Conservation (phyloP, 495 filamentous ascomycete genomes). For the Annulohypoxylon stygium region DNA sequence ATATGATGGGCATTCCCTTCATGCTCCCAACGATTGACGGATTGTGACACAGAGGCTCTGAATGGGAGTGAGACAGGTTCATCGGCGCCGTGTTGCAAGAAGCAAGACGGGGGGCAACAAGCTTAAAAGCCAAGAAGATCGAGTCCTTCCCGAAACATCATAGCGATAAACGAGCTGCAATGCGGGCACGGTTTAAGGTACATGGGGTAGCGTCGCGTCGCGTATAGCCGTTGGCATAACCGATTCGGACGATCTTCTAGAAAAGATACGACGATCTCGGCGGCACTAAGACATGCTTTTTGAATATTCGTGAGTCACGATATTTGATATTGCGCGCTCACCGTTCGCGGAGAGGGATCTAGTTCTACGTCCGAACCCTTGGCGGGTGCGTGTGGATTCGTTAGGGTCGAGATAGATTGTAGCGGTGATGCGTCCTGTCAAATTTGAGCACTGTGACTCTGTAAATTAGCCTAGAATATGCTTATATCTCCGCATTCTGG, state of each 20-base stretch:
- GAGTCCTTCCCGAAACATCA: constrained; percentile 30
- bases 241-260: constrained; percentile 37
- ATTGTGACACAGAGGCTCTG: constrained; percentile 11
- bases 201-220: constrained; percentile 31
- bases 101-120: constrained; percentile 17
- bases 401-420: constrained; percentile 20
- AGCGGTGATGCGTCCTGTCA: constrained; percentile 25
- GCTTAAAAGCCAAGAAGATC: constrained; percentile 39
- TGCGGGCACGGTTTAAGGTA: constrained; percentile 11
- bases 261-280: constrained; percentile 35
- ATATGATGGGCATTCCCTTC: not conserved
- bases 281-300: constrained; percentile 23
- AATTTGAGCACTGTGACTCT: constrained; percentile 20
- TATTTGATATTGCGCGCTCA: constrained; percentile 28
- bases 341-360: constrained; percentile 13
- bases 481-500: constrained; percentile 40
- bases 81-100: constrained; percentile 17
- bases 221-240: constrained; percentile 24
- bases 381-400: constrained; percentile 32
- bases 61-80: constrained; percentile 23
- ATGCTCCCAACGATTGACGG: constrained; percentile 6
- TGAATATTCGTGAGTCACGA: constrained; percentile 31
- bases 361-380: constrained; percentile 15
- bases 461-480: constrained; percentile 33
- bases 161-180: constrained; percentile 38